Conservation (phyloP, 192 early-diverging fungal genomes). For the Pilaira anomala region DNA sequence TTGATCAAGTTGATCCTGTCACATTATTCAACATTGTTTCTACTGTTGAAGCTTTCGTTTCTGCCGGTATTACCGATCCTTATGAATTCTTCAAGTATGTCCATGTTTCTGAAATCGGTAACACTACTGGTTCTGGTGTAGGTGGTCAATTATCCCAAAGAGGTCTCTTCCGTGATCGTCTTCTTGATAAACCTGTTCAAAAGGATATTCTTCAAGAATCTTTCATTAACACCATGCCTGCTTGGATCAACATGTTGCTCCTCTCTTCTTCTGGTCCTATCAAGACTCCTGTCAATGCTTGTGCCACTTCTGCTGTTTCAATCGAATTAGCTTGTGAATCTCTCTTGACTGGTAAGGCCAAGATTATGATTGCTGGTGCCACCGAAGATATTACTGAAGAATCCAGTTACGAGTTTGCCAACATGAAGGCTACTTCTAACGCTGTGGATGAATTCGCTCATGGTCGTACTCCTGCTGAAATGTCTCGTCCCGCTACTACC, state of each 20-base stretch:
- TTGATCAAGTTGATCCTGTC: slow-evolving; percentile 87
- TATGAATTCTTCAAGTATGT: slow-evolving; percentile 97
- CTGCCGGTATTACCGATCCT: slow-evolving; percentile 91
- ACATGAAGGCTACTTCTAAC: slow-evolving; percentile 94
- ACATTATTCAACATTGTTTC: slow-evolving; percentile 87
- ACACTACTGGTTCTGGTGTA: slow-evolving; percentile 85
- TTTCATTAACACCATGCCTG: slow-evolving; percentile 94
- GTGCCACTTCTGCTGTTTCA: slow-evolving; percentile 88
- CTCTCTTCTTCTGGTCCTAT: slow-evolving; percentile 91
- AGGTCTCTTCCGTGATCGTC: slow-evolving; percentile 76
- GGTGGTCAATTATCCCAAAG: slow-evolving; percentile 81
- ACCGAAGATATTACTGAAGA: slow-evolving; percentile 94
- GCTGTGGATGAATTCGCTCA: slow-evolving; percentile 76
- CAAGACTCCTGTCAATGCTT: slow-evolving; percentile 91
- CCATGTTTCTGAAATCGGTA: slow-evolving; percentile 92
- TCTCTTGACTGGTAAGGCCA: slow-evolving; percentile 86
- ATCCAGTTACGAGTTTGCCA: slow-evolving; percentile 90
- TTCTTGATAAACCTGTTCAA: slow-evolving; percentile 79
- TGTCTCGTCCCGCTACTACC: slow-evolving; percentile 86
- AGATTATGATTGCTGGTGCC: slow-evolving; percentile 89
- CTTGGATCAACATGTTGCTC: slow-evolving; percentile 96
- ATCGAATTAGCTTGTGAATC: slow-evolving; percentile 91
- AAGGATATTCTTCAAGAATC: slow-evolving; percentile 94
- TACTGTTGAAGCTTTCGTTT: slow-evolving; percentile 88
- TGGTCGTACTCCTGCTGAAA: slow-evolving; percentile 85